These are phyloP conservation scores for Phalaenopsis equestris DNA, from an alignment of 106 monocot genomes.

Conservation along the genomic window DNA sequence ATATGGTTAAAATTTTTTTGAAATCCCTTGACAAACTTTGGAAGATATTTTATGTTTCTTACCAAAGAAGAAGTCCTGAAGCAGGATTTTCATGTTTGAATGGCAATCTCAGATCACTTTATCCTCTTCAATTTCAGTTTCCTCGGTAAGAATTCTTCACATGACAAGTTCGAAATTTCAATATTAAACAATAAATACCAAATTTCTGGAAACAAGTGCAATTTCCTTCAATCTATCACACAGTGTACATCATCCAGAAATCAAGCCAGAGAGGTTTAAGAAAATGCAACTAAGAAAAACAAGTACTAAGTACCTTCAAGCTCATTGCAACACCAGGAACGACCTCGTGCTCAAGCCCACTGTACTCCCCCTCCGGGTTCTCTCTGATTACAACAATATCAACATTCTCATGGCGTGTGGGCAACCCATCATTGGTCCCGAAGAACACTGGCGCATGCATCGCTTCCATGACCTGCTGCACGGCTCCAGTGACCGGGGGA, in stretches of 20 bases:
- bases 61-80: too few relatives aligned
- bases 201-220: neutral
- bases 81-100: too few relatives aligned
- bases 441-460: conserved; percentile 43
- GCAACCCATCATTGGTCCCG: conserved; percentile 37
- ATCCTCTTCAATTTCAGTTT: too few relatives aligned
- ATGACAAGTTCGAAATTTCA: neutral
- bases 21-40: too few relatives aligned
- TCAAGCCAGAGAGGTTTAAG: neutral
- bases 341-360: conserved; percentile 51
- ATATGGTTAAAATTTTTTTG: too few relatives aligned
- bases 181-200: neutral
- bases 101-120: too few relatives aligned
- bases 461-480: conserved; percentile 36
- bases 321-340: conserved; percentile 47
- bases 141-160: too few relatives aligned
- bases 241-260: neutral
- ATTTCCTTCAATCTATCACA: neutral
- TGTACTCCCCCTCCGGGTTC: conserved; percentile 48
- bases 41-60: too few relatives aligned
- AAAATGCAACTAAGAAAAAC: neutral
- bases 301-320: conserved; percentile 24
- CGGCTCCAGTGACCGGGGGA: conserved; percentile 38
- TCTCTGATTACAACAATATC: conserved; percentile 49
- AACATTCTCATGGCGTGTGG: conserved; percentile 38